Evolutionary conservation across 441 rosid genomes (phyloP).

Genomic region (Eruca vesicaria): DNA sequence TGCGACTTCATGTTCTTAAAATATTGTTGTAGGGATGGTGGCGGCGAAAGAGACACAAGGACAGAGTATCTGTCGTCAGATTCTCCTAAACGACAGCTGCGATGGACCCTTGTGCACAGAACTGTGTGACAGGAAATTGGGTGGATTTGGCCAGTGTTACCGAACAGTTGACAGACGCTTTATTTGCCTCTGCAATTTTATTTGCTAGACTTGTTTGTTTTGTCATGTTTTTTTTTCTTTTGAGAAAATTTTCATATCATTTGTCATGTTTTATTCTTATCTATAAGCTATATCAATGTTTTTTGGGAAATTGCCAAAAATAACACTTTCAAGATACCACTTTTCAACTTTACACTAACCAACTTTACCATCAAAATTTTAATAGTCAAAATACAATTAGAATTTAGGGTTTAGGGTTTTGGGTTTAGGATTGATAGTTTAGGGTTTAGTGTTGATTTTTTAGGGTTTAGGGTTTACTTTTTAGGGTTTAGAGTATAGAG

Average conservation of each 20-base stretch:
- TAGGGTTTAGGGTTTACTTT: too few relatives aligned
- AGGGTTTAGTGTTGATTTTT: too few relatives aligned
- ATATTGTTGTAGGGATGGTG: background rate
- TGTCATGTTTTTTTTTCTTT: too few relatives aligned
- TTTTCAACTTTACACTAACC: too few relatives aligned
- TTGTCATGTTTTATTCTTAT: background rate
- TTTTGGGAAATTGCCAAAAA: too few relatives aligned
- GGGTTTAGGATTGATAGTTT: too few relatives aligned
- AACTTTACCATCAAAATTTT: too few relatives aligned
- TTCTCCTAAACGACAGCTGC: background rate
- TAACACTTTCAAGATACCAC: too few relatives aligned
- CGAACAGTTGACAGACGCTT: background rate
- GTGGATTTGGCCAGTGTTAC: conserved; percentile 28
- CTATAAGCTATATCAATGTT: background rate
- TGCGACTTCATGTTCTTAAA: background rate
- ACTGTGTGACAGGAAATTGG: conserved; percentile 11
- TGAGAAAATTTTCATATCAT: too few relatives aligned
- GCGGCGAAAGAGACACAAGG: conserved; percentile 1
- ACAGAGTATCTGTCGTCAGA: conserved; percentile 28
- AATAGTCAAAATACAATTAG: too few relatives aligned
- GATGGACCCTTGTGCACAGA: background rate
- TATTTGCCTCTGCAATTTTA: conserved; percentile 19
- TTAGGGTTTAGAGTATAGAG: too few relatives aligned
- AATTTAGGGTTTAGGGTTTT: too few relatives aligned
- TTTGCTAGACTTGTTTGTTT: background rate